phyloP scores from a whole-genome alignment of 805 yeast genomes.

The Metschnikowia noctiluminum region DNA sequence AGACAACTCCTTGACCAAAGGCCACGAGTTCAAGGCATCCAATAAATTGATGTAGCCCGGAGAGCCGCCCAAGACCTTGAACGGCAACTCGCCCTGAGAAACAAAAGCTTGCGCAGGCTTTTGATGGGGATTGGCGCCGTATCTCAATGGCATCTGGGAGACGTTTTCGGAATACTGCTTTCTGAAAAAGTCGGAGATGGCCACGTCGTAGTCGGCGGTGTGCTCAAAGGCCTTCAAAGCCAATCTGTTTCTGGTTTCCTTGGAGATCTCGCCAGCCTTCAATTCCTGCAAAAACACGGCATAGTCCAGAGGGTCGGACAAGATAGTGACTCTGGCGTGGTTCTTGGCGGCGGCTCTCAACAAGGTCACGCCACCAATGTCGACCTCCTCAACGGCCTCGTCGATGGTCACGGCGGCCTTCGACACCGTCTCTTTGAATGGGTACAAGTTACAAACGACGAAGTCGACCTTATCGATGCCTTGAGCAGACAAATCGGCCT shows the following conservation, averaged over 20 bases:
- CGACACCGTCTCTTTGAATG: constrained; percentile 95
- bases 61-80: constrained; percentile 88
- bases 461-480: constrained; percentile 94
- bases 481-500: constrained; percentile 81
- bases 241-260: constrained; percentile 70
- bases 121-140: constrained; percentile 99
- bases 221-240: constrained; percentile 98
- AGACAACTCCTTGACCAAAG: constrained; percentile 92
- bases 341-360: constrained; percentile 98
- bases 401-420: constrained; percentile 92
- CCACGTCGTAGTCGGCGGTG: constrained; percentile 95
- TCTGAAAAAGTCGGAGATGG: constrained; percentile 95
- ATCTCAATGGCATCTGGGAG: constrained; percentile 90
- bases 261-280: constrained; percentile 65
- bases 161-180: constrained; percentile 89
- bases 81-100: constrained; percentile 82
- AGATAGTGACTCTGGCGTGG: constrained; percentile 92
- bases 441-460: constrained; percentile 96
- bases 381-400: constrained; percentile 98
- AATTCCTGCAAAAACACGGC: constrained; percentile 82
- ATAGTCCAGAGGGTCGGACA: constrained; percentile 94
- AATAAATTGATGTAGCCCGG: constrained; percentile 97
- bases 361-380: constrained; percentile 94
- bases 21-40: constrained; percentile 98
- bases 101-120: constrained; percentile 98